phyloP scores from a whole-genome alignment of 2,329 filamentous ascomycete species.

The Aspergillus tamarii region DNA sequence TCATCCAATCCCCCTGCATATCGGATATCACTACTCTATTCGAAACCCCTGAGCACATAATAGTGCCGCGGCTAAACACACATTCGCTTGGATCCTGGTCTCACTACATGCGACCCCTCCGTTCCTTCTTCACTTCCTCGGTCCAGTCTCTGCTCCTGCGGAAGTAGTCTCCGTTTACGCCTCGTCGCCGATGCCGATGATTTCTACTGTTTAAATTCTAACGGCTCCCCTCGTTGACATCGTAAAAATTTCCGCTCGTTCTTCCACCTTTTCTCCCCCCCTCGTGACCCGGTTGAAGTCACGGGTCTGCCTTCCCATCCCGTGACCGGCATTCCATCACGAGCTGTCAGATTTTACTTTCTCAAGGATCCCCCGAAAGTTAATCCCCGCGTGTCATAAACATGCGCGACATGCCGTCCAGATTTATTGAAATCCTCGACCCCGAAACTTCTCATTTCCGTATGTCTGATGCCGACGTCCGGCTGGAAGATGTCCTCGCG shows the following conservation, averaged over 20 bases:
- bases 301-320: not conserved
- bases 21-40: not conserved
- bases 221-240: not conserved
- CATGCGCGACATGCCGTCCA: constrained; percentile 43
- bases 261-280: not conserved
- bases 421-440: constrained; percentile 49
- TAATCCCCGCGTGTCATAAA: constrained; percentile 2
- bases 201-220: not conserved
- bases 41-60: not conserved
- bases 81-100: constrained; percentile 9
- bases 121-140: not conserved
- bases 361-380: not conserved
- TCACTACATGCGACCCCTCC: constrained; percentile 4
- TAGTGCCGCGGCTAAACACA: not conserved
- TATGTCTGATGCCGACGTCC: constrained; percentile 45
- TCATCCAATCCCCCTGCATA: not conserved
- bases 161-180: constrained; percentile 3
- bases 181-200: not conserved
- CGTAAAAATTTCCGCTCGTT: not conserved
- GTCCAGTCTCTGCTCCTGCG: not conserved
- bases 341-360: not conserved
- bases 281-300: not conserved
- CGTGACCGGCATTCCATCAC: not conserved
- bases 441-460: constrained; percentile 36
- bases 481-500: constrained; percentile 48